Evolutionary conservation across 441 rosid species (phyloP), one percentile per base, ranked within the genome.

Genomic region (Eruca vesicaria): DNA sequence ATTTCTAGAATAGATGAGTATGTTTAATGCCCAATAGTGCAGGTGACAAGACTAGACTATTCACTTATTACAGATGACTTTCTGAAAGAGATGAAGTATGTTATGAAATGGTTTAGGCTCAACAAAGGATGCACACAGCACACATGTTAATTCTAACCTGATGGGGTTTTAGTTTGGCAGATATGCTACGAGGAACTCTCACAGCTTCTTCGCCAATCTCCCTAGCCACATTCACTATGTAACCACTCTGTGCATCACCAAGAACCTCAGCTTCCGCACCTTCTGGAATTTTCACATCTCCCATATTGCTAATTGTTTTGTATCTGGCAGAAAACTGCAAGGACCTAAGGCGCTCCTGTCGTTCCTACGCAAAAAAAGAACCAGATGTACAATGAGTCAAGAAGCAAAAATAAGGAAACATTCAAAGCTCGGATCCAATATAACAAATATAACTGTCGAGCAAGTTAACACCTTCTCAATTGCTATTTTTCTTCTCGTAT

Each of bases 201-300:
- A 93, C 97, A 81, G 96, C 91, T 77, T 86, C 97, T 88, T 97
- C 99, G 77, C 98, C 96, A 76, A 87, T 86, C 82, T 97, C 99
- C 87, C 99, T 88, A 78, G 89, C 97, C 68, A 97, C 99, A 88
- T 97, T 97, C 78, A 97, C 97, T 81, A 97, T 87, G 83, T 89
- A 93, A 77, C 99, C 99, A 63, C 84, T 80, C 58, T 60, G 78
- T 68, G 97, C 81, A 81, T 97, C 98, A 64, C 99, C 99, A 73
- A 90, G 96, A 63, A 93, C 90, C 75, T 90, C 97, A 63, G 81
- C 65, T 71, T 80, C 87, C 50, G 91, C 88, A 75, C 93, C 98
- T 78, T 87, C 88, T 43, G 87, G 83, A 71, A 87, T 81, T 48
- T 89, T 84, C 72, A 69, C 80, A 73, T 76, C 78, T 82, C 78